A percentile compares a stretch with the other conserved stretches of the same genome.
These are phyloP conservation scores for Craterostigma plantagineum DNA, from an alignment of 257 asterid genomes.

Conservation along the genomic window DNA sequence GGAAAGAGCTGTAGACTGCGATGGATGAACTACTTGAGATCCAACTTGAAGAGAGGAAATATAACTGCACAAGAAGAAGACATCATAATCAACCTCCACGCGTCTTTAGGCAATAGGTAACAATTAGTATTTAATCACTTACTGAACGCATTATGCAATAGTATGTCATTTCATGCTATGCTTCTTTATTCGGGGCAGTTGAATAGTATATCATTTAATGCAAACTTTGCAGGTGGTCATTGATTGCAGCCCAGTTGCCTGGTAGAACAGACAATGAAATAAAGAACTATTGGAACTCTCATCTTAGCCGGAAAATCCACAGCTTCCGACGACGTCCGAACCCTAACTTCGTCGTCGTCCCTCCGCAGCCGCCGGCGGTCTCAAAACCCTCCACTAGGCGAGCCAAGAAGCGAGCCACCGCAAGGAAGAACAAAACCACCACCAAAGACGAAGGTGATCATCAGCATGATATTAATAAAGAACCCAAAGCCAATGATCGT, in stretches of 20 bases:
- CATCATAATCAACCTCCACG: slow-evolving; percentile 43
- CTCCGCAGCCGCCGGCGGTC: neutral
- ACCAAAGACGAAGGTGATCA: too few species aligned
- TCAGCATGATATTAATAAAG: too few species aligned
- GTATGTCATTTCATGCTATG: too few species aligned
- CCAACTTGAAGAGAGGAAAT: slow-evolving; percentile 74
- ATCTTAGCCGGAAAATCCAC: slow-evolving; percentile 40
- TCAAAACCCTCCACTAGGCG: too few species aligned
- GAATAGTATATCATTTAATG: neutral
- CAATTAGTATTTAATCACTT: neutral
- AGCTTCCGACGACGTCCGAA: slow-evolving; percentile 18
- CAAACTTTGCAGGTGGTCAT: slow-evolving; percentile 44
- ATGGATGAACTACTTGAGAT: slow-evolving; percentile 80
- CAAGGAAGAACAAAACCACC: too few species aligned
- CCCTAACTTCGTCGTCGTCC: slow-evolving; percentile 4
- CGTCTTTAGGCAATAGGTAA: slow-evolving; percentile 64
- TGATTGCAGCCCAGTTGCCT: slow-evolving; percentile 57
- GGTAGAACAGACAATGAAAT: slow-evolving; percentile 98
- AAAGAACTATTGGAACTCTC: slow-evolving; percentile 86
- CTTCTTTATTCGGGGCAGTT: too few species aligned
- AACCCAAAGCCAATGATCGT: too few species aligned
- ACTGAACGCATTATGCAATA: too few species aligned
- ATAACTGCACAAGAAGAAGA: slow-evolving; percentile 50
- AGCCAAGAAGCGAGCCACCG: too few species aligned
- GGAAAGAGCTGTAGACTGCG: slow-evolving; percentile 85